A percentile compares a stretch with the other conserved stretches of the same genome.
These are phyloP conservation scores for Corymbia maculata DNA, from an alignment of 345 rosid genomes.

Conservation along the genomic window DNA sequence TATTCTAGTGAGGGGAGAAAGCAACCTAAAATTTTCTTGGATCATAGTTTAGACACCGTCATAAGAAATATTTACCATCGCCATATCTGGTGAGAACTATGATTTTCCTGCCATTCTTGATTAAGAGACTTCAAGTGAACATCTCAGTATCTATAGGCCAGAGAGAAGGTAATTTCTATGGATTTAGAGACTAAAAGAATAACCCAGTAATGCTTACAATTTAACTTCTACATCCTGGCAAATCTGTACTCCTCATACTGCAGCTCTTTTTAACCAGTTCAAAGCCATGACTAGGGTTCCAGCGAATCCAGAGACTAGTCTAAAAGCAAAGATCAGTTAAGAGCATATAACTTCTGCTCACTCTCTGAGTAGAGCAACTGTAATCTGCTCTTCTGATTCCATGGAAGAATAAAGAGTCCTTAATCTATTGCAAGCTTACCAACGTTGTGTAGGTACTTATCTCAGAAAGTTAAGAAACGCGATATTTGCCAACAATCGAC, in stretches of 20 bases:
- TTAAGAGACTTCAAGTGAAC: not conserved
- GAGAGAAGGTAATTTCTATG: not conserved
- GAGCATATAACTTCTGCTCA: not conserved
- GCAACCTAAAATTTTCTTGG: not conserved
- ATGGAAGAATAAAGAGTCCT: not conserved
- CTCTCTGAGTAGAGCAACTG: not conserved
- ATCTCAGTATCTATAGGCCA: not conserved
- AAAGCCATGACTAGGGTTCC: not conserved
- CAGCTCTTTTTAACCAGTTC: not conserved
- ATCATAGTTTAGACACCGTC: not conserved
- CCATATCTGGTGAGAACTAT: not conserved
- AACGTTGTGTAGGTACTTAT: not conserved
- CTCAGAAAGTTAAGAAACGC: not conserved
- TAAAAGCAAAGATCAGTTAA: not conserved
- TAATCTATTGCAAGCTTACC: not conserved
- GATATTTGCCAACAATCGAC: not conserved
- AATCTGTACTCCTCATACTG: not conserved
- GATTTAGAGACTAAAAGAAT: not conserved
- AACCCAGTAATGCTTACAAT: not conserved
- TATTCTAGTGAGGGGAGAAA: not conserved
- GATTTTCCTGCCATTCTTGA: not conserved
- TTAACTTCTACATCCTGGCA: not conserved
- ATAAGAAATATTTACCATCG: not conserved
- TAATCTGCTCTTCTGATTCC: not conserved
- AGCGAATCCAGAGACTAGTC: not conserved